A percentile compares a stretch with the other conserved stretches of the same genome.
These are phyloP conservation scores for Suillus cothurnatus DNA, from an alignment of 768 basidiomycete genomes.

Conservation along the genomic window DNA sequence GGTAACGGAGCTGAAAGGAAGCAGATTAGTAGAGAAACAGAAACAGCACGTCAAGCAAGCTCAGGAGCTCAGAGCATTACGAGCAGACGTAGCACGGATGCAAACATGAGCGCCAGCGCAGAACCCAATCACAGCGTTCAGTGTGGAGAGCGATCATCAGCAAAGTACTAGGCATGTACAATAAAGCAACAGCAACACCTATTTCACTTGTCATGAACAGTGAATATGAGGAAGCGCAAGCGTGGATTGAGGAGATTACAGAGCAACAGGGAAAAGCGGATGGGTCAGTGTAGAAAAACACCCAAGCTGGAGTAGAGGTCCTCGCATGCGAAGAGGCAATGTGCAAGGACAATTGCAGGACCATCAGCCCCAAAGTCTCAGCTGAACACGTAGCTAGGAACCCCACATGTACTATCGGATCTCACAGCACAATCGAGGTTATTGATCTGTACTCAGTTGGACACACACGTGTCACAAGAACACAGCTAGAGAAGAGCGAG, in stretches of 20 bases:
- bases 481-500: not conserved
- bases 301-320: not conserved
- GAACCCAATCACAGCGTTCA: not conserved
- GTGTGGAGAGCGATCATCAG: not conserved
- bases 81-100: no score
- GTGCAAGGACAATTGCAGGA: not conserved
- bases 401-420: not conserved
- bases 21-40: no score
- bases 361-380: not conserved
- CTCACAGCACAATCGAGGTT: not conserved
- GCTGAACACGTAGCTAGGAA: not conserved
- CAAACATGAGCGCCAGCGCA: accelerated
- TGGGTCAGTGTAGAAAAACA: not conserved
- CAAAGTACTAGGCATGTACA: not conserved
- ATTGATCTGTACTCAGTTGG: not conserved
- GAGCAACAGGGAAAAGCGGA: not conserved
- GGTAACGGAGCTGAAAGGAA: no score
- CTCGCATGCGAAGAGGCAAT: not conserved
- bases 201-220: not conserved
- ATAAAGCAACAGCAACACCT: not conserved
- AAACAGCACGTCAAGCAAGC: no score
- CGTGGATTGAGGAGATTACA: not conserved
- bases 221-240: not conserved
- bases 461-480: not conserved
- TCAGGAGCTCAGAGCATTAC: no score